Conservation (phyloP, 2,329 filamentous ascomycete genomes). For the Stemphylium beticola region DNA sequence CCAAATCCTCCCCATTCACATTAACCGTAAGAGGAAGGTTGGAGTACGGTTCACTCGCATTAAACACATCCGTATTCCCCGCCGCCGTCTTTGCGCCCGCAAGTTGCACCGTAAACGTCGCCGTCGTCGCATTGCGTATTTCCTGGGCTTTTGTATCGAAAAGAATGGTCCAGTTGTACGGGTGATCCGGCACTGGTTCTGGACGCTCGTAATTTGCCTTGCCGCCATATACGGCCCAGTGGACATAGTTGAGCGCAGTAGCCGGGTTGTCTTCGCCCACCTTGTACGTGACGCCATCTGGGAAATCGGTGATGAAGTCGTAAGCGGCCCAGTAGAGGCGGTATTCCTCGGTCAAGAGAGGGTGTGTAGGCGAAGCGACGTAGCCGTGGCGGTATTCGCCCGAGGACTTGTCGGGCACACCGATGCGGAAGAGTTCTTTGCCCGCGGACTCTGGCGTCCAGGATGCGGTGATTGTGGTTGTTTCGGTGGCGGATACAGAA, state of each 20-base stretch:
- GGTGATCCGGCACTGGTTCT: constrained; percentile 49
- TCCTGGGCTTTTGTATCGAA: constrained; percentile 38
- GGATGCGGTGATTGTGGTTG: constrained; percentile 42
- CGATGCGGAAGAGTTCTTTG: constrained; percentile 67
- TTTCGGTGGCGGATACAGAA: constrained; percentile 50
- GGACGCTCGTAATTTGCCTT: constrained; percentile 56
- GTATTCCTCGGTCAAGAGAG: constrained; percentile 62
- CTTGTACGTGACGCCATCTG: constrained; percentile 63
- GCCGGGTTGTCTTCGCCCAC: constrained; percentile 60
- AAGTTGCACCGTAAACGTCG: constrained; percentile 68
- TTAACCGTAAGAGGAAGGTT: constrained; percentile 61
- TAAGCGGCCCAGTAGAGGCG: constrained; percentile 67
- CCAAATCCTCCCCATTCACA: constrained; percentile 54
- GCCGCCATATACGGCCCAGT: constrained; percentile 69
- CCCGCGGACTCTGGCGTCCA: constrained; percentile 65
- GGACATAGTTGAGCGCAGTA: constrained; percentile 64
- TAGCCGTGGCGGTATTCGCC: constrained; percentile 68
- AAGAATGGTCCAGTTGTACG: constrained; percentile 33
- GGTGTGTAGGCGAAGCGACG: constrained; percentile 55
- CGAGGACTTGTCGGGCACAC: constrained; percentile 65
- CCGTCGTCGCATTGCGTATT: constrained; percentile 50
- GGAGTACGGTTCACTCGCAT: constrained; percentile 59
- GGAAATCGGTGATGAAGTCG: constrained; percentile 66
- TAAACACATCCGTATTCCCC: constrained; percentile 67
- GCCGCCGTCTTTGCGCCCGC: constrained; percentile 67